A percentile compares a stretch with the other conserved stretches of the same genome.
These are phyloP conservation scores for Wickerhamiella australiensis DNA, from an alignment of 805 yeast genomes.

Conservation along the genomic window DNA sequence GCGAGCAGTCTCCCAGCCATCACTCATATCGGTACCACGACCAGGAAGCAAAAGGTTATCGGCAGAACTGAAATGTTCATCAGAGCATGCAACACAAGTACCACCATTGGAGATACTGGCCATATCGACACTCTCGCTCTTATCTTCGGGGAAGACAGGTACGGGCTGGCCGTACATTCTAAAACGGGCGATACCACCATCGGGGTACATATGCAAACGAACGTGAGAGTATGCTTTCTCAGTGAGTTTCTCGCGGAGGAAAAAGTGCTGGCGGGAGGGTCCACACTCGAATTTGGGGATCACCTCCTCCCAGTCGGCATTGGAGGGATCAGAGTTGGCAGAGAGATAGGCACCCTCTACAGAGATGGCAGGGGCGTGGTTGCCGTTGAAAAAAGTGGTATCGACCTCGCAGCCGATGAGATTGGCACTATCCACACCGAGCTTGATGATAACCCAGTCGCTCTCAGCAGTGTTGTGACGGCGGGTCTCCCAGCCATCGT, in stretches of 20 bases:
- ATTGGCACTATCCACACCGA: conserved; percentile 75
- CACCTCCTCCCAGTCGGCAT: conserved; percentile 54
- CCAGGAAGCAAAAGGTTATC: conserved; percentile 86
- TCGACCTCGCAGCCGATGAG: conserved; percentile 80
- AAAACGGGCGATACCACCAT: conserved; percentile 95
- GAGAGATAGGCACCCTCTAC: conserved; percentile 54
- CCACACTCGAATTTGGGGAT: conserved; percentile 71
- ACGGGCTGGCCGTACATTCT: conserved; percentile 74
- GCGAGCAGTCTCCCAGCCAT: conserved; percentile 96
- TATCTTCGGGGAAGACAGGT: conserved; percentile 49
- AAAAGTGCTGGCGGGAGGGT: conserved; percentile 78
- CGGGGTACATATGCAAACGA: conserved; percentile 86
- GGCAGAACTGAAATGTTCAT: conserved; percentile 90
- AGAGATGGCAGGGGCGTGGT: conserved; percentile 82
- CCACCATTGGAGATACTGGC: conserved; percentile 85
- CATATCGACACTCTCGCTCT: conserved; percentile 43
- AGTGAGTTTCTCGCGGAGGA: conserved; percentile 50
- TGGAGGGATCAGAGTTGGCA: conserved; percentile 26
- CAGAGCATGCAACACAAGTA: conserved; percentile 68
- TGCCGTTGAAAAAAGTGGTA: conserved; percentile 89
- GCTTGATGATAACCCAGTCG: conserved; percentile 74
- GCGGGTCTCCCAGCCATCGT: conserved; percentile 98
- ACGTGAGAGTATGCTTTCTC: conserved; percentile 58
- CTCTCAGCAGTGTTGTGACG: conserved; percentile 76
- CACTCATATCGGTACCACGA: conserved; percentile 91